Percentiles rank a stretch among this genome's conserved stretches.
Evolutionary conservation across 768 basidiomycete species (phyloP).

Genomic region (Inosperma sp.): DNA sequence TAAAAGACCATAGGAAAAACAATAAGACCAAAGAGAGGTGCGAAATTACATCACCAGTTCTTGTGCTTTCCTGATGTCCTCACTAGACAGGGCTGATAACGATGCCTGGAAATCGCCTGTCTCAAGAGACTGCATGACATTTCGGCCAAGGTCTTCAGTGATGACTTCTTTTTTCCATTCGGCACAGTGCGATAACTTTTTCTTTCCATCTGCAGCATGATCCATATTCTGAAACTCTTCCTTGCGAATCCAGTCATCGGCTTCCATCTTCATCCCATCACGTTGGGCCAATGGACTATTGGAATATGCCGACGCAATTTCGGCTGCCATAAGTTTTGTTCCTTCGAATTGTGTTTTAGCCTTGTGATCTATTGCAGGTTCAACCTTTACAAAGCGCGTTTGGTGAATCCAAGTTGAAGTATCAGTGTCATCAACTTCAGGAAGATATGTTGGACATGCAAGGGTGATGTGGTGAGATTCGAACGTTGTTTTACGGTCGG

Average conservation of each 20-base stretch:
- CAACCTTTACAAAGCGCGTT: conserved; percentile 17
- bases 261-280: conserved; percentile 9
- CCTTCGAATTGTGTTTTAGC: conserved; percentile 24
- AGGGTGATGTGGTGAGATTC: conserved; percentile 20
- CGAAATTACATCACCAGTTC: not conserved
- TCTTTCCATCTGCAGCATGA: conserved; percentile 30
- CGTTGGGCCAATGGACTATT: conserved; percentile 15
- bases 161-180: conserved; percentile 12
- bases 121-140: conserved; percentile 12
- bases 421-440: conserved; percentile 15
- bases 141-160: conserved; percentile 9
- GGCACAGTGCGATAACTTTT: conserved; percentile 15
- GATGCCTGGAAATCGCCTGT: conserved; percentile 3
- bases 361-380: conserved; percentile 22
- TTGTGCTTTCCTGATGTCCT: conserved; percentile 5
- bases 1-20: conserved; percentile 3
- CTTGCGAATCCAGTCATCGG: conserved; percentile 16
- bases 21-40: not conserved
- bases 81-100: not conserved
- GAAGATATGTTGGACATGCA: conserved; percentile 13
- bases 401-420: conserved; percentile 15
- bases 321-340: conserved; percentile 12
- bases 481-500: conserved; percentile 20
- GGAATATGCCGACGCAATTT: conserved; percentile 17
- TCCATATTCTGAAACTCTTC: conserved; percentile 21